These are phyloP conservation scores for Nissolia schottii DNA, from an alignment of 306 rosid species.

Conservation along the genomic window DNA sequence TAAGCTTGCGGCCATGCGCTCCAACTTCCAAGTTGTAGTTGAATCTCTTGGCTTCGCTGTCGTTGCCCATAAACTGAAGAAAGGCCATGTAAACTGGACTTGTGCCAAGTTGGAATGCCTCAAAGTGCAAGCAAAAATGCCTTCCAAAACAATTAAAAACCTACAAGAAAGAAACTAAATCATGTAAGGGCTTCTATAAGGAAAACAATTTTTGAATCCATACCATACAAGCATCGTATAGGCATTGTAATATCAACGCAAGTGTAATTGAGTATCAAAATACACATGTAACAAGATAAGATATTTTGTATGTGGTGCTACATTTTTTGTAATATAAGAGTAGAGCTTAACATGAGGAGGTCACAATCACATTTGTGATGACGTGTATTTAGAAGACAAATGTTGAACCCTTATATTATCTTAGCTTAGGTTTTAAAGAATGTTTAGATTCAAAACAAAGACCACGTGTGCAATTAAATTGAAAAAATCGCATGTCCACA, in stretches of 20 bases:
- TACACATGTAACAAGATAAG: too few relatives aligned
- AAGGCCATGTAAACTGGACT: slow-evolving; percentile 94
- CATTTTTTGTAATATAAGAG: too few relatives aligned
- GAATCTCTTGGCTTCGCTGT: slow-evolving; percentile 75
- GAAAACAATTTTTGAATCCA: neutral
- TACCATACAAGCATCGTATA: neutral
- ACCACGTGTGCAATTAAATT: neutral
- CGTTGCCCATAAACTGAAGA: slow-evolving; percentile 89
- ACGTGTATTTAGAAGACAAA: neutral
- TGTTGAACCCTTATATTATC: neutral
- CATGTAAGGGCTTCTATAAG: neutral
- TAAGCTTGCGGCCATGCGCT: slow-evolving; percentile 73
- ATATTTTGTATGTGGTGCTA: neutral
- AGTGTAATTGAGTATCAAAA: too few relatives aligned
- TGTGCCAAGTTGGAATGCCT: slow-evolving; percentile 77
- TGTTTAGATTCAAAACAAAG: neutral
- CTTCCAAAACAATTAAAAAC: slow-evolving; percentile 84
- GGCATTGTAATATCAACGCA: neutral
- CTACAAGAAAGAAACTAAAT: slow-evolving; percentile 37
- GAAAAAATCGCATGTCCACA: slow-evolving; percentile 13
- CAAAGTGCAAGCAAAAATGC: slow-evolving; percentile 93
- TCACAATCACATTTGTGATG: neutral
- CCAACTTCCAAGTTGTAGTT: slow-evolving; percentile 94
- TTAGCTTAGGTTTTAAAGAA: slow-evolving; percentile 3
- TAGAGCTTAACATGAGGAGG: neutral